Evolutionary conservation across 495 filamentous ascomycete genomes (phyloP), one percentile per base, ranked within the genome.

Genomic region (Rusavskia elegans): DNA sequence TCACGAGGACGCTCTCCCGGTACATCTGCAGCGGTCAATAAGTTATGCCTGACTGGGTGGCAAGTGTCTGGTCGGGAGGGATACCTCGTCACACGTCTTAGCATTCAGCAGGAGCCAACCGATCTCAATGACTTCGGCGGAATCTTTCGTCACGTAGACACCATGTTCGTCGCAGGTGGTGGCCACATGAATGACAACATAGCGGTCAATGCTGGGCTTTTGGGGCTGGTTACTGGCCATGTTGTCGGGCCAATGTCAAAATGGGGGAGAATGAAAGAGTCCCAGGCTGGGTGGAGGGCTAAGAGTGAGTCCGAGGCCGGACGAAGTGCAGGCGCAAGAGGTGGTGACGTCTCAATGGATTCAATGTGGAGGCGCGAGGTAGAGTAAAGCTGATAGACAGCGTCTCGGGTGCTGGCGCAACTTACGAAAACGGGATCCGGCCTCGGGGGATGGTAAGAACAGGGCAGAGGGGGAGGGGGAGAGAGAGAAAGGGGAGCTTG

Each of bases 131-230:
- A 98, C 93, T 70, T 98, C 92, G 53, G 92, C 93, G 37, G 90
- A 96, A 65, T 98, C 92, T 71, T 95, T 96, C 35, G 93, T 97
- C 49, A 98, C 92, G 69, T 97, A 98, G 52, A 98, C 93, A 53
- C 92, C 92, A 70, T 98, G 92, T 63, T 98, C 92, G 67, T 97
- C 92, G 70, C 92, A 97, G 57, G 92, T 98, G 30, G 93, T 98
- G 54, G 93, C 92, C 59, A 97, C 90, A 69, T 97, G 92, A 64
- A 96, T 92, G 61, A 98, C 86, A 56, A 95, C 83, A 67, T 94
- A 97, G 62, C 89, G 84, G 72, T 97, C 92, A 70, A 89, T 80
- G 71, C 84, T 87, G 54, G 73, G 71, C 49, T 61, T 58, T 48
- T 61, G 62, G 36, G 55, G 54, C 37, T 55, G 54, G 9, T 53